Evolutionary conservation across 148 eudicot genomes (phyloP).

Genomic region (Spergularia bocconei): DNA sequence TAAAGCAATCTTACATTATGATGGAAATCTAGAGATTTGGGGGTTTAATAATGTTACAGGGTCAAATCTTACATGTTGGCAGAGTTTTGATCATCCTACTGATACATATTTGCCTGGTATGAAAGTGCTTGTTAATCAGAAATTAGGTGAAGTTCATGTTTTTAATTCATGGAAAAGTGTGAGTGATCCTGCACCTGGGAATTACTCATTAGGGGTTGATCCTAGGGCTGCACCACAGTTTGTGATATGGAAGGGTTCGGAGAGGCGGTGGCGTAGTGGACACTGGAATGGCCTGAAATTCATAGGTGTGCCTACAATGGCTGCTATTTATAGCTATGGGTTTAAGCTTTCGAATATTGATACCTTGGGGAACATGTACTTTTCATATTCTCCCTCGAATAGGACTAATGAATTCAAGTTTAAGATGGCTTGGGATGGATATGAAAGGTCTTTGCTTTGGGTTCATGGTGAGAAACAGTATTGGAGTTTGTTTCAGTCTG

Average conservation of each 20-base stretch:
- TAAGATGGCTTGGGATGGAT: conserved; percentile 36
- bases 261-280: conserved; percentile 55
- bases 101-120: conserved; percentile 59
- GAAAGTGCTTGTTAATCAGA: conserved; percentile 28
- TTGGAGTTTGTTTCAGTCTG: conserved; percentile 28
- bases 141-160: conserved; percentile 17
- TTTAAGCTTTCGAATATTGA: conserved; percentile 36
- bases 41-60: conserved; percentile 13
- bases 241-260: conserved; percentile 44
- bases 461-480: not conserved
- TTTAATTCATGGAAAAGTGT: conserved; percentile 52
- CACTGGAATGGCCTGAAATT: conserved; percentile 45
- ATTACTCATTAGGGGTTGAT: conserved; percentile 45
- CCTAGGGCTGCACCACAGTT: conserved; percentile 52
- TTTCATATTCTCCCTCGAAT: conserved; percentile 32
- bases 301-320: conserved; percentile 38
- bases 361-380: conserved; percentile 22
- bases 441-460: conserved; percentile 29
- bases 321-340: conserved; percentile 33
- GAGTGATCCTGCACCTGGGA: conserved; percentile 55
- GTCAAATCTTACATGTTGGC: conserved; percentile 35
- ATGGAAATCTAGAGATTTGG: conserved; percentile 38
- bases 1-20: conserved; percentile 32
- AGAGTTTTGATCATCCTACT: conserved; percentile 58
- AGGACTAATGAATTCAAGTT: conserved; percentile 27